phyloP scores from a whole-genome alignment of 768 basidiomycete genomes.

The Amanita subjunquillea region DNA sequence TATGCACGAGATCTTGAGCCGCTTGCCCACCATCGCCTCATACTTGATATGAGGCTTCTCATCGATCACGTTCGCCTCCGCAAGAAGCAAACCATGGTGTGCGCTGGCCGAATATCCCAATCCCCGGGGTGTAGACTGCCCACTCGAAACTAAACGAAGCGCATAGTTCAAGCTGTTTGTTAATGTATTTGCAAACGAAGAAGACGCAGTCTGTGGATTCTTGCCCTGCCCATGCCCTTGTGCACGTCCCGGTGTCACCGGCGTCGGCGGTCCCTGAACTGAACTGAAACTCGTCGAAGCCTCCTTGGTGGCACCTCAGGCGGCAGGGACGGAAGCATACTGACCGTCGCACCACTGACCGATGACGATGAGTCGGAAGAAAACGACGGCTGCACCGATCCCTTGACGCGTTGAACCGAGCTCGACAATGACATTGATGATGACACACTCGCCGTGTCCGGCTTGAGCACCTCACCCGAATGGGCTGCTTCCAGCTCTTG shows the following conservation, averaged over 20 bases:
- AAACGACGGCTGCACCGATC: neutral
- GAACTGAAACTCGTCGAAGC: slow-evolving; percentile 2
- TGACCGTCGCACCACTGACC: slow-evolving; percentile 16
- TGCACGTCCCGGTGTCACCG: neutral
- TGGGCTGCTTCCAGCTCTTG: slow-evolving; percentile 28
- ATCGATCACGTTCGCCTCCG: slow-evolving; percentile 38
- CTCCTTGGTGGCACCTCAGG: slow-evolving; percentile 15
- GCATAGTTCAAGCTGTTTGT: slow-evolving; percentile 47
- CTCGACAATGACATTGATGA: slow-evolving; percentile 5
- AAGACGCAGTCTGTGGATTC: slow-evolving; percentile 13
- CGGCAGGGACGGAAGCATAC: neutral
- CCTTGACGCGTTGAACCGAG: neutral
- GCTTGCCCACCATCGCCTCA: slow-evolving; percentile 68
- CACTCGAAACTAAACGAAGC: slow-evolving; percentile 45
- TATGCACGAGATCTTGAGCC: slow-evolving; percentile 69
- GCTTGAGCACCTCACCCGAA: slow-evolving; percentile 14
- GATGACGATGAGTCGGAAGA: slow-evolving; percentile 19
- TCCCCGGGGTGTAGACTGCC: slow-evolving; percentile 20
- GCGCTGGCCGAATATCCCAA: slow-evolving; percentile 23
- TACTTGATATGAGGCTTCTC: slow-evolving; percentile 78
- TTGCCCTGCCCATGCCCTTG: neutral
- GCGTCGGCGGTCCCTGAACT: slow-evolving; percentile 8
- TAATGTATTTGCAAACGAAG: slow-evolving; percentile 32
- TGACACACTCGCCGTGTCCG: slow-evolving; percentile 8
- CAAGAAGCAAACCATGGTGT: slow-evolving; percentile 40